These are phyloP conservation scores for Barnettozyma salicaria DNA, from an alignment of 805 yeast genomes.

Conservation along the genomic window DNA sequence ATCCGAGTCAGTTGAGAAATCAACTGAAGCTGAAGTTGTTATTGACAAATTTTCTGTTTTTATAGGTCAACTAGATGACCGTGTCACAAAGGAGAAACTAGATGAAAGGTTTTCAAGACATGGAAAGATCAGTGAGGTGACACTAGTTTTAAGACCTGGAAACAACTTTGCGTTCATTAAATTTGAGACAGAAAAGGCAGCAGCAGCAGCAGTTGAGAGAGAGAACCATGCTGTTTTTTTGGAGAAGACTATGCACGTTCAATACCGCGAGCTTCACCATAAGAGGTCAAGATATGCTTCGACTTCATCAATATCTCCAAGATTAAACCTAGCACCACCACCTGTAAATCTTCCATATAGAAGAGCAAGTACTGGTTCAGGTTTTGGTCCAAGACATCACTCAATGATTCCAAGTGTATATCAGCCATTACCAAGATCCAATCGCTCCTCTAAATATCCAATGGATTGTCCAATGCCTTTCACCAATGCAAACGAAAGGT, in stretches of 20 bases:
- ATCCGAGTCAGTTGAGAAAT: slow-evolving; percentile 20
- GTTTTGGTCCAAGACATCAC: slow-evolving; percentile 8
- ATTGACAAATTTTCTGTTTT: slow-evolving; percentile 72
- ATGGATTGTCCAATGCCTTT: slow-evolving; percentile 22
- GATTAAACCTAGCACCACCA: slow-evolving; percentile 67
- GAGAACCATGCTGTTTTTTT: slow-evolving; percentile 76
- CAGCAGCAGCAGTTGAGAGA: slow-evolving; percentile 81
- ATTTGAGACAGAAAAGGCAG: slow-evolving; percentile 59
- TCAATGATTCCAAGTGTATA: slow-evolving; percentile 1
- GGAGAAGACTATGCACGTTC: slow-evolving; percentile 77
- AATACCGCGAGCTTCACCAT: slow-evolving; percentile 58
- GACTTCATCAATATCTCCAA: slow-evolving; percentile 28
- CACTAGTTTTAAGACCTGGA: slow-evolving; percentile 46
- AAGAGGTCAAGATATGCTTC: slow-evolving; percentile 18
- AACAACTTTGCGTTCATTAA: slow-evolving; percentile 68
- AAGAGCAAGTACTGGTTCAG: slow-evolving; percentile 31
- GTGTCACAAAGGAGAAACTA: slow-evolving; percentile 50
- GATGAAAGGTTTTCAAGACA: slow-evolving; percentile 55
- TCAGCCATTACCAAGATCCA: slow-evolving; percentile 6
- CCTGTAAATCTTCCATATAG: slow-evolving; percentile 59
- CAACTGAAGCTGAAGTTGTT: slow-evolving; percentile 33
- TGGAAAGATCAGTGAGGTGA: slow-evolving; percentile 55
- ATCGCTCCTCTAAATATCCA: slow-evolving; percentile 9
- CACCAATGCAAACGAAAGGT: slow-evolving; percentile 3
- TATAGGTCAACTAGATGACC: slow-evolving; percentile 63